These are phyloP conservation scores for Fomitopsis serialis DNA, from an alignment of 768 basidiomycete genomes.

Conservation along the genomic window DNA sequence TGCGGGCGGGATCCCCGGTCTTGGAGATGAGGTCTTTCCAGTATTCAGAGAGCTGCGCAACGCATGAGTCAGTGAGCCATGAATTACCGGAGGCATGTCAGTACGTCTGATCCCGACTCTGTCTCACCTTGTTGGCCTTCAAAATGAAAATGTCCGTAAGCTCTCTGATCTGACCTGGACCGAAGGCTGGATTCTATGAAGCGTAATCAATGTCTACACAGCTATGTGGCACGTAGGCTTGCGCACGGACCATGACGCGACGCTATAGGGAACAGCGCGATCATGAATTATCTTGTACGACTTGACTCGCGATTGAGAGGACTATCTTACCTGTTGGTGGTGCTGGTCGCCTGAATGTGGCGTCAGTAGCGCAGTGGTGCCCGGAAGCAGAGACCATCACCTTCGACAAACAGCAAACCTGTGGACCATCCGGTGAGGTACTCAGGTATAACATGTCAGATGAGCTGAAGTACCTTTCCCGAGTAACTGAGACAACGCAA, in stretches of 20 bases:
- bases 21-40: conserved; percentile 24
- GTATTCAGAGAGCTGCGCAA: conserved; percentile 2
- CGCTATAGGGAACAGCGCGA: not conserved
- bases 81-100: no score
- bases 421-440: no score
- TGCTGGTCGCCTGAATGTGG: not conserved
- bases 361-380: not conserved
- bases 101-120: no score
- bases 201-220: not conserved
- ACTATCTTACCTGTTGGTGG: conserved; percentile 10
- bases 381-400: not conserved
- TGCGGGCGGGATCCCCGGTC: conserved; percentile 7
- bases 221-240: no score
- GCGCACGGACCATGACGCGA: not conserved
- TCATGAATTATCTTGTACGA: not conserved
- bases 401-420: conserved; percentile 40
- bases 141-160: conserved; percentile 51
- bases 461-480: conserved; percentile 28
- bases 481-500: conserved; percentile 30
- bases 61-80: not conserved
- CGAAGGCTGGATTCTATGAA: conserved; percentile 60
- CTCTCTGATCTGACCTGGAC: conserved; percentile 50
- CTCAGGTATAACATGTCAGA: not conserved
- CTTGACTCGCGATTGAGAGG: conserved; percentile 18
- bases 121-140: conserved; percentile 46